Evolutionary conservation across 805 yeast genomes (phyloP).

Genomic region (Yamadazyma sp.): DNA sequence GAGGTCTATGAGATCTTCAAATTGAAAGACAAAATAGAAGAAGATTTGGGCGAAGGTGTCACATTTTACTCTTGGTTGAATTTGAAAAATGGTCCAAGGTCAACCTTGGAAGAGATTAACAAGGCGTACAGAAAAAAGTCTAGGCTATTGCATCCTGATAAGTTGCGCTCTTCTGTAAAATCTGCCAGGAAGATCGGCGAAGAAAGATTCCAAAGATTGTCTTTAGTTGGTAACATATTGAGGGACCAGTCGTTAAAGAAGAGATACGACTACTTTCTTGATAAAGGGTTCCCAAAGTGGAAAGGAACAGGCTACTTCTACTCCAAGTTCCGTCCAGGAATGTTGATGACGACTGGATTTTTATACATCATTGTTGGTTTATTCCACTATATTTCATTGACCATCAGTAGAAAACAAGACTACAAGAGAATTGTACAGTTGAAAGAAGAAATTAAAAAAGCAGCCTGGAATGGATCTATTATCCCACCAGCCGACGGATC

Average conservation of each 20-base stretch:
- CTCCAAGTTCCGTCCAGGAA: slow-evolving; percentile 68
- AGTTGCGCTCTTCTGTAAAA: slow-evolving; percentile 34
- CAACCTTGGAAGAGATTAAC: slow-evolving; percentile 53
- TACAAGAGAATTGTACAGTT: slow-evolving; percentile 53
- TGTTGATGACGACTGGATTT: slow-evolving; percentile 49
- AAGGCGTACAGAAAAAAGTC: slow-evolving; percentile 72
- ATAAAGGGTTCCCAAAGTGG: slow-evolving; percentile 84
- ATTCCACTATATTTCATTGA: slow-evolving; percentile 59
- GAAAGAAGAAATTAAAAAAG: slow-evolving; percentile 49
- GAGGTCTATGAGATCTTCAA: slow-evolving; percentile 82
- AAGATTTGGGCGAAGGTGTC: slow-evolving; percentile 59
- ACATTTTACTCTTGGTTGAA: slow-evolving; percentile 71
- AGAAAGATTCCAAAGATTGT: slow-evolving; percentile 74
- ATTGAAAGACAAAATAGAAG: slow-evolving; percentile 60
- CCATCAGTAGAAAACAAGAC: slow-evolving; percentile 56
- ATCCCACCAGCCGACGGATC: slow-evolving; percentile 51
- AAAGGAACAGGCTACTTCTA: slow-evolving; percentile 66
- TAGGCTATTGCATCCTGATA: slow-evolving; percentile 83
- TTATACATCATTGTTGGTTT: slow-evolving; percentile 50
- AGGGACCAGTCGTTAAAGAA: slow-evolving; percentile 54
- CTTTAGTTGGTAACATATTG: slow-evolving; percentile 71
- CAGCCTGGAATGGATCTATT: slow-evolving; percentile 57
- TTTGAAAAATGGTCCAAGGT: slow-evolving; percentile 44
- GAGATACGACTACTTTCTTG: slow-evolving; percentile 80
- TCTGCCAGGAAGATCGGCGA: slow-evolving; percentile 49